These are phyloP conservation scores for Serendipita sp. DNA, from an alignment of 768 basidiomycete genomes.

Conservation along the genomic window DNA sequence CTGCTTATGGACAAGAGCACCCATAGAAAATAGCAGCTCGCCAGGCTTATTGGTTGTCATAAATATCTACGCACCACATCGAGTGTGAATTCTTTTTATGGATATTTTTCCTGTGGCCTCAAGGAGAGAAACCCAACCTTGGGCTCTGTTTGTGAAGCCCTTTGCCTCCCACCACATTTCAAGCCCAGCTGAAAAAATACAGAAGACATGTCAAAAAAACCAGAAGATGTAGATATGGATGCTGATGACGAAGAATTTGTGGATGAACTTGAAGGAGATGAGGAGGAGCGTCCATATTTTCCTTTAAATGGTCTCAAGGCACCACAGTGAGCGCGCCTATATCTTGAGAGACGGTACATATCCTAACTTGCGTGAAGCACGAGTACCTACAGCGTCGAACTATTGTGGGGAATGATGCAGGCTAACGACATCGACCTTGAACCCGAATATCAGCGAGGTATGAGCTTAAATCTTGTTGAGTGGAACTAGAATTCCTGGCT, in stretches of 20 bases:
- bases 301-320: not conserved
- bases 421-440: conserved; percentile 44
- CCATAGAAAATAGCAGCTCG: no score
- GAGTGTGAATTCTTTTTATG: no score
- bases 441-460: conserved; percentile 66
- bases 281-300: not conserved
- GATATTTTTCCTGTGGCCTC: no score
- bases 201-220: no score
- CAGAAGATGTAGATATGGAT: not conserved
- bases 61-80: no score
- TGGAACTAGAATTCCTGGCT: not conserved
- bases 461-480: conserved; percentile 3
- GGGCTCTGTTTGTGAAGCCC: no score
- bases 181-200: no score
- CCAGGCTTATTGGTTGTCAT: no score
- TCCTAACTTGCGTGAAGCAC: not conserved
- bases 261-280: not conserved
- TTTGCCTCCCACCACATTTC: no score
- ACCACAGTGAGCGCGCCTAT: conserved; percentile 31
- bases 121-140: no score
- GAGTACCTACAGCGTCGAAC: not conserved
- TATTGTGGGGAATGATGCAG: not conserved
- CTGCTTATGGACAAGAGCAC: no score
- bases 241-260: not conserved
- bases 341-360: conserved; percentile 25